Percentiles rank a stretch among this genome's conserved stretches.
These are phyloP conservation scores for Purshia tridentata DNA, from an alignment of 306 rosid species.

Conservation along the genomic window DNA sequence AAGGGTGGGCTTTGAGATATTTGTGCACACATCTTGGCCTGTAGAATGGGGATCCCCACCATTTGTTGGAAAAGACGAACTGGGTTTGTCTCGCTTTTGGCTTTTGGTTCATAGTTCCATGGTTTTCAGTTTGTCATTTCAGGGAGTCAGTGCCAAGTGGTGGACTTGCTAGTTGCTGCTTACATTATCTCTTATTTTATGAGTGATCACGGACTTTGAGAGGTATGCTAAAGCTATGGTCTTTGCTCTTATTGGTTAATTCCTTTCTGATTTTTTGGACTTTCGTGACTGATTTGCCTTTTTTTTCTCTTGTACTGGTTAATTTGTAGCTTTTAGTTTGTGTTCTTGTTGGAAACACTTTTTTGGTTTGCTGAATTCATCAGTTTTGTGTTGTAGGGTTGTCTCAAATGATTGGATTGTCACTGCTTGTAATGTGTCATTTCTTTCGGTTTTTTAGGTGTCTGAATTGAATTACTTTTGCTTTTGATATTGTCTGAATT, in stretches of 20 bases:
- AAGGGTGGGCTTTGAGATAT: constrained; percentile 28
- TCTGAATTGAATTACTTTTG: background rate
- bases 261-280: background rate
- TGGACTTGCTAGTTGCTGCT: constrained; percentile 55
- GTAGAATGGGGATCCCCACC: constrained; percentile 58
- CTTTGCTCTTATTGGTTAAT: constrained; percentile 7
- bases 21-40: constrained; percentile 33
- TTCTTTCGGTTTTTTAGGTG: background rate
- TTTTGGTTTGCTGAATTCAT: constrained; percentile 9
- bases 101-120: constrained; percentile 38
- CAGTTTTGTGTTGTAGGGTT: constrained; percentile 21
- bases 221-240: constrained; percentile 39
- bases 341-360: constrained; percentile 2
- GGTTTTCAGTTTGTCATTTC: constrained; percentile 39
- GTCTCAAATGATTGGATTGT: background rate
- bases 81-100: constrained; percentile 39
- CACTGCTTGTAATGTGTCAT: background rate
- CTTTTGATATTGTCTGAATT: background rate
- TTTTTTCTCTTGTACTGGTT: constrained; percentile 5
- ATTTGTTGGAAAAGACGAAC: constrained; percentile 34
- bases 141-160: constrained; percentile 40
- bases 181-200: constrained; percentile 44
- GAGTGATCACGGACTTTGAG: constrained; percentile 32
- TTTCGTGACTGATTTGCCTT: background rate
- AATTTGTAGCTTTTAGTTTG: constrained; percentile 26